These are phyloP conservation scores for Sphaerobolus stellatus DNA, from an alignment of 1,284 basidiomycete species.

Conservation along the genomic window DNA sequence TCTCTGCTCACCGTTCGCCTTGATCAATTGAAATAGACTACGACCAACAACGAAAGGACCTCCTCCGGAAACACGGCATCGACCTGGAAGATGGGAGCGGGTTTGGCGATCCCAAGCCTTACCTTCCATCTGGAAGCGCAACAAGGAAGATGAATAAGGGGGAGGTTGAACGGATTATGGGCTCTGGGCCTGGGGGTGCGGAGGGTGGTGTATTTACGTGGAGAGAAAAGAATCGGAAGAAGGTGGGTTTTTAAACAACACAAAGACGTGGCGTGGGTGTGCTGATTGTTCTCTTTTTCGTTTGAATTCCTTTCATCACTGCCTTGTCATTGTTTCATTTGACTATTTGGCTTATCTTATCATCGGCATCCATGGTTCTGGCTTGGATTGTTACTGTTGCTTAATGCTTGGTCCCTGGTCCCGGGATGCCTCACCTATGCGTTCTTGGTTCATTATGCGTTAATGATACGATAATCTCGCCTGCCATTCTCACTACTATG, in stretches of 20 bases:
- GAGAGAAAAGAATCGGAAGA: conserved; percentile 90
- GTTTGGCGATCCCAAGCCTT: too few species aligned
- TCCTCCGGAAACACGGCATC: conserved; percentile 91
- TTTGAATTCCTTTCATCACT: conserved; percentile 9
- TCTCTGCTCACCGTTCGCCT: not conserved
- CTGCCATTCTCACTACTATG: too few species aligned
- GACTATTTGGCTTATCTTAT: too few species aligned
- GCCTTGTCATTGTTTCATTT: not conserved
- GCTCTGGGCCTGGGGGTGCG: conserved; percentile 65
- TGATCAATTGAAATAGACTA: conserved; percentile 76
- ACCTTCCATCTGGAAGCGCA: conserved; percentile 55
- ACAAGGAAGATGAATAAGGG: conserved; percentile 72
- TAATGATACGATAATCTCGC: too few species aligned
- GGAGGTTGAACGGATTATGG: conserved; percentile 79
- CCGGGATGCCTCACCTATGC: too few species aligned
- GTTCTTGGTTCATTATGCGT: too few species aligned
- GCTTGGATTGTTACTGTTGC: too few species aligned
- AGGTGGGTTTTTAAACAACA: conserved; percentile 45
- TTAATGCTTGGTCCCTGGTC: too few species aligned
- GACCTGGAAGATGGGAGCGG: conserved; percentile 82
- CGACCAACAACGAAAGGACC: conserved; percentile 86
- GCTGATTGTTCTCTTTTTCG: conserved; percentile 3
- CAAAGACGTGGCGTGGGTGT: not conserved
- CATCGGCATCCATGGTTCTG: too few species aligned
- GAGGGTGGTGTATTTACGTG: conserved; percentile 85